Percentiles rank a stretch among this genome's conserved stretches.
Evolutionary conservation across 345 rosid species (phyloP).

Genomic region (Kandelia obovata): DNA sequence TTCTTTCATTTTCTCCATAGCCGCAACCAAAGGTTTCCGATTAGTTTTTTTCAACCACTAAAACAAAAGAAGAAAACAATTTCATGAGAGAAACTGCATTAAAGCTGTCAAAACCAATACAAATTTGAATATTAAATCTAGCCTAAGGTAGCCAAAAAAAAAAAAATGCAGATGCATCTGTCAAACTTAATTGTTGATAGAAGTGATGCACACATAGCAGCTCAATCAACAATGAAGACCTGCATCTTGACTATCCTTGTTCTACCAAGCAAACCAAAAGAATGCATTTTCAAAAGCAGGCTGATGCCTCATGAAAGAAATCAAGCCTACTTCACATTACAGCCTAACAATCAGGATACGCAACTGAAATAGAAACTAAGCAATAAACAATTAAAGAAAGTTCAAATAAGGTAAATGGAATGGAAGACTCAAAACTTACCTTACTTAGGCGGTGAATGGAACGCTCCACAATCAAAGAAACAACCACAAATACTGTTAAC

Average conservation of each 20-base stretch:
- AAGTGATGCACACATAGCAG: no score
- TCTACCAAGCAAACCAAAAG: no score
- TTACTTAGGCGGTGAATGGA: constrained; percentile 65
- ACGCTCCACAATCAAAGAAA: constrained; percentile 86
- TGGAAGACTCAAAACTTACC: constrained; percentile 39
- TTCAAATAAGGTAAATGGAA: neutral
- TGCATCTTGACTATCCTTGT: no score
- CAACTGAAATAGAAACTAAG: neutral
- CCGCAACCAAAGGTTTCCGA: constrained; percentile 74
- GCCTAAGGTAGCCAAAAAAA: no score
- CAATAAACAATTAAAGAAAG: neutral
- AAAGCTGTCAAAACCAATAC: neutral
- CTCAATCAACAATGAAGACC: no score
- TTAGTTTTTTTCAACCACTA: constrained; percentile 84
- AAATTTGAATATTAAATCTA: neutral
- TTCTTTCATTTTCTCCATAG: constrained; percentile 95
- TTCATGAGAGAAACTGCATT: neutral
- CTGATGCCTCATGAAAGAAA: no score
- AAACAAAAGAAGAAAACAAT: constrained; percentile 19
- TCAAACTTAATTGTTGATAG: no score
- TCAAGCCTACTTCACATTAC: no score
- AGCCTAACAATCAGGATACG: neutral
- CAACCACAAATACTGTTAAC: constrained; percentile 71
- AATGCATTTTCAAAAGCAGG: no score
- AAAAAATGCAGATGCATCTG: no score